phyloP scores from a whole-genome alignment of 805 yeast genomes.

The Yarrowia osloensis region DNA sequence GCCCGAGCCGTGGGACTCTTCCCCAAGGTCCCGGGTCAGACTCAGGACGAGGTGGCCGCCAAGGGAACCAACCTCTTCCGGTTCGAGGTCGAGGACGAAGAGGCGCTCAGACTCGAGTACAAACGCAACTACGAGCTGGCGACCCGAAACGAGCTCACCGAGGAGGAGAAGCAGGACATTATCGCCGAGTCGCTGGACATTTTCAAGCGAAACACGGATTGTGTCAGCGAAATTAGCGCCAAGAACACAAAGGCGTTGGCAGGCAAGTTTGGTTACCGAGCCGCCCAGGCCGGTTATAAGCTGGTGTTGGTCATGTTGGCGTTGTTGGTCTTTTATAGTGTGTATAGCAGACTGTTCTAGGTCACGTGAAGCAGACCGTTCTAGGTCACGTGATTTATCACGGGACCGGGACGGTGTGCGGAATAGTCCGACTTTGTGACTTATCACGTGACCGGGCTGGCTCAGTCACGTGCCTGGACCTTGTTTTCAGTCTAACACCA shows the following conservation, averaged over 20 bases:
- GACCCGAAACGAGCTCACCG: slow-evolving; percentile 70
- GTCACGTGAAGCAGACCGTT: too few relatives aligned
- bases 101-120: slow-evolving; percentile 62
- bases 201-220: slow-evolving; percentile 60
- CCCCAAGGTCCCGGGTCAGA: slow-evolving; percentile 69
- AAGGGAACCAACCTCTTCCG: slow-evolving; percentile 71
- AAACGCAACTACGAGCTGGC: slow-evolving; percentile 76
- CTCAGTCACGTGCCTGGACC: too few relatives aligned
- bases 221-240: slow-evolving; percentile 66
- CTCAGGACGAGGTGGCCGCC: slow-evolving; percentile 61
- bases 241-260: slow-evolving; percentile 52
- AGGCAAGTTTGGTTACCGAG: slow-evolving; percentile 34
- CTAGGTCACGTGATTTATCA: too few relatives aligned
- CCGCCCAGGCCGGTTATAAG: slow-evolving; percentile 21
- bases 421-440: too few relatives aligned
- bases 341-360: neutral
- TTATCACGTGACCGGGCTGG: too few relatives aligned
- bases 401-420: too few relatives aligned
- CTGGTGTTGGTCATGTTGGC: neutral
- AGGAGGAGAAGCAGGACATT: slow-evolving; percentile 67
- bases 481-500: too few relatives aligned
- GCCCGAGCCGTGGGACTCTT: slow-evolving; percentile 68
- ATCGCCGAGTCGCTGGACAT: slow-evolving; percentile 67
- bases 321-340: neutral
- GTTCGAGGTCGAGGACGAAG: slow-evolving; percentile 69